Evolutionary conservation across 495 filamentous ascomycete species (phyloP).

Genomic region (Amniculicola lignicola): DNA sequence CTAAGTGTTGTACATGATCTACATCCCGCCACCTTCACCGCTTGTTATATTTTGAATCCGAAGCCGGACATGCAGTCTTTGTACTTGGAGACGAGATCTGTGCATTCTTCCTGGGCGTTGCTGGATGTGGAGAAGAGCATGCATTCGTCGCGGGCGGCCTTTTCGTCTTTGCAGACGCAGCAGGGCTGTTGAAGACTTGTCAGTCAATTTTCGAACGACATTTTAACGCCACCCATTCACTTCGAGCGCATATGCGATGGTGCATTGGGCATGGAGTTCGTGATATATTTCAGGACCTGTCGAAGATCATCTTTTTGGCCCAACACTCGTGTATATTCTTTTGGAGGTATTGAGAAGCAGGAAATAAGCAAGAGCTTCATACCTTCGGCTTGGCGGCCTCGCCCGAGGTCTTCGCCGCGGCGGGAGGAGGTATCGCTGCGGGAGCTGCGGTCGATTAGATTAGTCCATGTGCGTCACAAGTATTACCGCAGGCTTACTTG

Average conservation of each 20-base stretch:
- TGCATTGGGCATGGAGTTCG: too few species aligned
- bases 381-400: constrained; percentile 57
- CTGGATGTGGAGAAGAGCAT: constrained; percentile 89
- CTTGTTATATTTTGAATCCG: constrained; percentile 73
- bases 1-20: constrained; percentile 18
- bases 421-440: constrained; percentile 25
- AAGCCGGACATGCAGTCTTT: constrained; percentile 89
- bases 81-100: constrained; percentile 77
- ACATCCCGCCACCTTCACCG: background rate
- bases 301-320: too few species aligned
- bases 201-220: too few species aligned
- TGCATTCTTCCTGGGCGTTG: constrained; percentile 76
- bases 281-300: too few species aligned
- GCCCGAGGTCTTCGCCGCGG: constrained; percentile 44
- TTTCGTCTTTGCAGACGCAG: constrained; percentile 97
- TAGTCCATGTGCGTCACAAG: background rate
- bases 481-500: constrained; percentile 13
- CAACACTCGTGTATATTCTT: too few species aligned
- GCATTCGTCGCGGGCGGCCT: constrained; percentile 89
- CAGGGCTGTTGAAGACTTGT: constrained; percentile 77
- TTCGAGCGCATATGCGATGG: too few species aligned
- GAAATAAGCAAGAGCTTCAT: constrained; percentile 2
- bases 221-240: too few species aligned
- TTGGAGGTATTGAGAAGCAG: too few species aligned
- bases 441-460: constrained; percentile 16